Conservation (phyloP, 148 eudicot species). For the Polygonum maritimum region DNA sequence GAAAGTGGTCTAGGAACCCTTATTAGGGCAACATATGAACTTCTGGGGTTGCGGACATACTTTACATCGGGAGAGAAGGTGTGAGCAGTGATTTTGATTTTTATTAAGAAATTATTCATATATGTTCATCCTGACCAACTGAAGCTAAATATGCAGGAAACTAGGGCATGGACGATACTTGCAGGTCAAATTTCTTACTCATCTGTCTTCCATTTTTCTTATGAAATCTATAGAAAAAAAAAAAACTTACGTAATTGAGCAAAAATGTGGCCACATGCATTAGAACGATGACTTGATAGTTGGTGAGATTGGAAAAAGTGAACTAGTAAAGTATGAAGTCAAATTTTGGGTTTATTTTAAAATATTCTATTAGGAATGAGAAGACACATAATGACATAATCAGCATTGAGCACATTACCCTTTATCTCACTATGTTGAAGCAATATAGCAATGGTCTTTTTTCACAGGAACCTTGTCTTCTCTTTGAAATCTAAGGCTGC, state of each 20-base stretch:
- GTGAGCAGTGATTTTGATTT: conserved; percentile 1
- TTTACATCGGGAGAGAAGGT: conserved; percentile 99
- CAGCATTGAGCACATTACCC: neutral
- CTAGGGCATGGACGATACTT: conserved; percentile 97
- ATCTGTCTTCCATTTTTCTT: neutral
- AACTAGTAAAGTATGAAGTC: neutral
- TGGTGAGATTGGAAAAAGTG: neutral
- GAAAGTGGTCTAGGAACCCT: conserved; percentile 98
- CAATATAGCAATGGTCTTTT: conserved; percentile 6
- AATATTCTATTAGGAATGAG: neutral
- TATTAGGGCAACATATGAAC: conserved; percentile 77
- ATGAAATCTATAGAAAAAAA: neutral
- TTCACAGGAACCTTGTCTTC: neutral
- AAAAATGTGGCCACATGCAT: neutral
- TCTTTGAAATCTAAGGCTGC: neutral
- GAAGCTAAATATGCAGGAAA: conserved; percentile 47
- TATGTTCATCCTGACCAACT: neutral
- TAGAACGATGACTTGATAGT: neutral
- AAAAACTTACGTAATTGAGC: neutral
- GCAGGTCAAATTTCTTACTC: conserved; percentile 38
- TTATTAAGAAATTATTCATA: neutral
- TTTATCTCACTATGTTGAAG: neutral
- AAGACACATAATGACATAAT: neutral
- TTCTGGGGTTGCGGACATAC: conserved; percentile 88
- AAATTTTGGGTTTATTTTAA: neutral